A percentile compares a stretch with the other conserved stretches of the same genome.
These are phyloP conservation scores for Toxoplasma gondii DNA, from an alignment of 169 alveolate species.

Conservation along the genomic window DNA sequence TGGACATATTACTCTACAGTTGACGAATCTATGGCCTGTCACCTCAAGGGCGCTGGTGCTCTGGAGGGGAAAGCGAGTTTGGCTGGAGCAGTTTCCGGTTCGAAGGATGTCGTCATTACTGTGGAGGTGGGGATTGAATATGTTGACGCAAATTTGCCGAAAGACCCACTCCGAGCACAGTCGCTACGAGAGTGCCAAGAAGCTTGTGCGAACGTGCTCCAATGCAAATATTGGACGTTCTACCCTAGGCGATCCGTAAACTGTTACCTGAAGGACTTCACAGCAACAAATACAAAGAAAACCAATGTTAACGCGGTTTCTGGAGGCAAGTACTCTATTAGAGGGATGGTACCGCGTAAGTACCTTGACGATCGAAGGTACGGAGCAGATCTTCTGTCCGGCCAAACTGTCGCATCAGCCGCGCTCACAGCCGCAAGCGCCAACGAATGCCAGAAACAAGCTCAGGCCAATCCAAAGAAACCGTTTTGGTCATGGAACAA, in stretches of 20 bases:
- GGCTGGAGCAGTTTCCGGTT: slow-evolving; percentile 34
- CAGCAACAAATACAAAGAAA: neutral
- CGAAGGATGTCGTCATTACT: neutral
- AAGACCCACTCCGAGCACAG: neutral
- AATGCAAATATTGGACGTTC: neutral
- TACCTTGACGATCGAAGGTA: neutral
- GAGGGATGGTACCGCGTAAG: neutral
- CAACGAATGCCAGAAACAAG: neutral
- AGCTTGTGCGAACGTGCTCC: neutral
- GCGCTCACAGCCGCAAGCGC: neutral
- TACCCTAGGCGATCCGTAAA: neutral
- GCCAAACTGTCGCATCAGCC: neutral
- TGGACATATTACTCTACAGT: slow-evolving; percentile 23
- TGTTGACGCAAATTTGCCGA: neutral
- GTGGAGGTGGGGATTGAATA: neutral
- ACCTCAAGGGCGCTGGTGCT: slow-evolving; percentile 40
- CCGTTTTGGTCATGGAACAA: neutral
- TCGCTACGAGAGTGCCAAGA: neutral
- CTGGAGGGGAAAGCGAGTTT: neutral
- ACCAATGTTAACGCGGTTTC: neutral
- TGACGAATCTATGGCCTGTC: neutral
- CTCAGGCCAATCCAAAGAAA: neutral
- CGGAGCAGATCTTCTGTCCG: neutral
- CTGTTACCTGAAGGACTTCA: neutral
- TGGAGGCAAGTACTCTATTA: neutral